These are phyloP conservation scores for Trametes punicea DNA, from an alignment of 768 basidiomycete species.

Conservation along the genomic window DNA sequence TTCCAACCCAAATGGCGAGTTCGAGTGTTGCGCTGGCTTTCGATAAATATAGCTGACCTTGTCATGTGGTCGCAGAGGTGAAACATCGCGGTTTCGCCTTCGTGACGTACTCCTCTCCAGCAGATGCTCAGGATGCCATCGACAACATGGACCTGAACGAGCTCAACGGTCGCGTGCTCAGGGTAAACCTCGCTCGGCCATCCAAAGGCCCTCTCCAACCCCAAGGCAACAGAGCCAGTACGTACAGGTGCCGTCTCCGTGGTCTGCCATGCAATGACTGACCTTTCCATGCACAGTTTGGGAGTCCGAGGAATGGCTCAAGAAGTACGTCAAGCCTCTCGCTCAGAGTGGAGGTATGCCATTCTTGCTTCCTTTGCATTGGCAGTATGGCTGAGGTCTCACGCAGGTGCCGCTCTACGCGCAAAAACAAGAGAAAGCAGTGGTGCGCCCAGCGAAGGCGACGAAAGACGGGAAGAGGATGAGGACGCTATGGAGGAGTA, in stretches of 20 bases:
- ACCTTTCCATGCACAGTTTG: conserved; percentile 58
- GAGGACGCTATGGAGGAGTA: conserved; percentile 69
- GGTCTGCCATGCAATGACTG: conserved; percentile 1
- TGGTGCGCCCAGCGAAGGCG: conserved; percentile 22
- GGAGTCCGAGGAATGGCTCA: conserved; percentile 94
- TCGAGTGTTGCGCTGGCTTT: conserved; percentile 2
- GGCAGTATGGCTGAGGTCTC: conserved; percentile 22
- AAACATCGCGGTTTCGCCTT: conserved; percentile 95
- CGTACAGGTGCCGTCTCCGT: conserved; percentile 30
- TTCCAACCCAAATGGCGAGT: conserved; percentile 55
- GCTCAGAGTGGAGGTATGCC: conserved; percentile 67
- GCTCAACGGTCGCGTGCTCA: conserved; percentile 68
- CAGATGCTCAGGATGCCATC: conserved; percentile 93
- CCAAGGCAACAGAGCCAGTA: conserved; percentile 73
- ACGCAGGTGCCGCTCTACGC: conserved; percentile 27
- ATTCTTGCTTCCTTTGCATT: conserved; percentile 1
- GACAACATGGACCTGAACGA: conserved; percentile 99
- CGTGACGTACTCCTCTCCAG: conserved; percentile 75
- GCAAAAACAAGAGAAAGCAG: conserved; percentile 16
- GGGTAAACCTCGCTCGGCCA: conserved; percentile 83
- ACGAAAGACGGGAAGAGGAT: conserved; percentile 34
- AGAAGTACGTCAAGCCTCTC: conserved; percentile 75
- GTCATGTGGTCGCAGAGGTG: conserved; percentile 41
- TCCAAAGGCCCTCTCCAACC: conserved; percentile 65
- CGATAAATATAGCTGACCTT: conserved; percentile 12